These are phyloP conservation scores for Cryptosporidium ubiquitum DNA, from an alignment of 169 alveolate species.

Conservation along the genomic window DNA sequence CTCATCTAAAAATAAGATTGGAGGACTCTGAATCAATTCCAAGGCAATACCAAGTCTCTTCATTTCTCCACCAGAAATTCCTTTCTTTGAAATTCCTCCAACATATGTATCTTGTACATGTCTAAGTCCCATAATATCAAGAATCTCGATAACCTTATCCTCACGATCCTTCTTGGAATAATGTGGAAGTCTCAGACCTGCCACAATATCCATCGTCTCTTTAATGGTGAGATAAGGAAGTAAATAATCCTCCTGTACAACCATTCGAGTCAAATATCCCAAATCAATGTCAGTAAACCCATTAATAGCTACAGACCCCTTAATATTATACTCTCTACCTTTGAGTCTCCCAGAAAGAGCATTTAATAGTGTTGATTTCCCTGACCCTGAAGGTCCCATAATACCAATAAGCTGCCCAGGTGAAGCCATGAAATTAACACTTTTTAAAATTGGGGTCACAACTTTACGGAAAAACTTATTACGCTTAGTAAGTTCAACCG, in stretches of 20 bases:
- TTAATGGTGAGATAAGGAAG: constrained; percentile 78
- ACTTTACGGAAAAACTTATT: constrained; percentile 1
- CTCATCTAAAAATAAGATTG: constrained; percentile 87
- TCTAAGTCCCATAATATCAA: constrained; percentile 78
- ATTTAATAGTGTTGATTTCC: constrained; percentile 71
- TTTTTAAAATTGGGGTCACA: constrained; percentile 18
- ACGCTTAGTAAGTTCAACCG: constrained; percentile 16
- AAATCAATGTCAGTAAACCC: constrained; percentile 68
- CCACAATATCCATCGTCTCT: constrained; percentile 79
- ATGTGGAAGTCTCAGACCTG: constrained; percentile 78
- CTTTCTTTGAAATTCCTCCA: constrained; percentile 76
- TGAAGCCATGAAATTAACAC: constrained; percentile 69
- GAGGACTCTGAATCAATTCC: constrained; percentile 86
- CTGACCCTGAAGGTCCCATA: constrained; percentile 76
- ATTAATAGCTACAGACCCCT: constrained; percentile 49
- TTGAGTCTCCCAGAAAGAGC: constrained; percentile 74
- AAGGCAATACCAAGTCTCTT: constrained; percentile 86
- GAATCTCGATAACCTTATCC: constrained; percentile 75
- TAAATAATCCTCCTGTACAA: constrained; percentile 77
- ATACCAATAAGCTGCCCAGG: constrained; percentile 76
- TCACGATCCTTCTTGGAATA: constrained; percentile 75
- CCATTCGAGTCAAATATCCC: constrained; percentile 73
- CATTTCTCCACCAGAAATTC: constrained; percentile 86
- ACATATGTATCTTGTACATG: constrained; percentile 79
- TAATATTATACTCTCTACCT: constrained; percentile 43